Base-by-base conservation (phyloP, 164 flowering plant species). In the Tetracentron sinense region DNA sequence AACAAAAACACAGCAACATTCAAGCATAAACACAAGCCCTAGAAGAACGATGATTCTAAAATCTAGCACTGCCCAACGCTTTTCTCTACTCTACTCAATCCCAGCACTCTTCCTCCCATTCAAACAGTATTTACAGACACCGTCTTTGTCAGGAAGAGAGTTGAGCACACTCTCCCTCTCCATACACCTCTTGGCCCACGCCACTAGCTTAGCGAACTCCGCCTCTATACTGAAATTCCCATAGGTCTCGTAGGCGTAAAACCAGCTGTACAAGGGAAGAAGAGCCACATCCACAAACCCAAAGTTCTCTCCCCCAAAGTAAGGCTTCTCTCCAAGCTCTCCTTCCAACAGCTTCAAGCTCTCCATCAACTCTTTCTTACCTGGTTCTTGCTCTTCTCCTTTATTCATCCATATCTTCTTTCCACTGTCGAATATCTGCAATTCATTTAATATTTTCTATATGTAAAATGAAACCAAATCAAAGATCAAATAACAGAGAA, bases 361-460 rank as follows among this genome's bases (percentile, higher is more conserved):
- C 56, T 25, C 56, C 12, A 54, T 54, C 5, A 51, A 51, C 3
- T 54, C 31, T 19, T 53, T 53, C 56, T 15, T 58, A 28, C 0
- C 61, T 44, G 27, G 25, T 30, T 44, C 53, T 15, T 60, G 53
- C 46, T 60, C 63, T 47, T 60, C 53, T 46, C 54, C 63, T 47
- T 60, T 60, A 46, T 23, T 60, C 63, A 28, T 28, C 33, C 35
- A 44, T 46, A 47, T 10, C 38, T 47, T 60, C 35, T 23, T 60
- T 29, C 63, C 63, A 46, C 7, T 14, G 6, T 44, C 35, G n/a
- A 14, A 60, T 10, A 60, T 29, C 63, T 44, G 56, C 31, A 54
- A 1, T 54, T 33, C 8, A 4, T 33, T 33, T 33, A 4, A 33
- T 4, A 33, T 4, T 4, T 33, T 33, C 4, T 4, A 33, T 33